phyloP scores from a whole-genome alignment of 345 rosid species.

The Salix udensis region DNA sequence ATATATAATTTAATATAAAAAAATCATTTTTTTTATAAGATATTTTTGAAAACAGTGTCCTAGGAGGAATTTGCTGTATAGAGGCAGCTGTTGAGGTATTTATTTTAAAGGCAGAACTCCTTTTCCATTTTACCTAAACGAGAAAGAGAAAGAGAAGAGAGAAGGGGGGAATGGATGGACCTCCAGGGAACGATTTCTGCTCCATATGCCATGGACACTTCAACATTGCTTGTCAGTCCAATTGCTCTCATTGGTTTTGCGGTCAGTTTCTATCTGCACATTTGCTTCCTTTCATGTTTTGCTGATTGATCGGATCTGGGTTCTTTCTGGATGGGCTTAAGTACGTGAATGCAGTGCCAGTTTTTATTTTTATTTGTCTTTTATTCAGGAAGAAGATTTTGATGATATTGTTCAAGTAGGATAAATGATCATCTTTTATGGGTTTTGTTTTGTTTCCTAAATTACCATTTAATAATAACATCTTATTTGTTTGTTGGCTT shows the following conservation, averaged over 20 bases:
- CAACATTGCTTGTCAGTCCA: slow-evolving; percentile 78
- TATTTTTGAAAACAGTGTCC: no score
- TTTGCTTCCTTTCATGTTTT: not conserved
- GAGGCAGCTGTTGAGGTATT: no score
- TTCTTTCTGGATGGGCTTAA: not conserved
- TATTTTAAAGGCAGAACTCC: not conserved
- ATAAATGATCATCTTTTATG: not conserved
- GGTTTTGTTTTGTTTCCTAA: not conserved
- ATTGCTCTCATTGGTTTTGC: slow-evolving; percentile 98
- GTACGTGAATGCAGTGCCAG: not conserved
- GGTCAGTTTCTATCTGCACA: slow-evolving; percentile 23
- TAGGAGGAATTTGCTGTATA: no score
- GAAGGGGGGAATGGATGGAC: slow-evolving; percentile 49
- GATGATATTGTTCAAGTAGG: not conserved
- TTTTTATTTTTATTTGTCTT: not conserved
- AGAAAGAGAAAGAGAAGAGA: not conserved
- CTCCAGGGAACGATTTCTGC: slow-evolving; percentile 67
- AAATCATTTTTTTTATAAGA: no score
- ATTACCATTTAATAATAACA: not conserved
- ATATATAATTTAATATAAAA: no score
- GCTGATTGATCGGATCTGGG: not conserved
- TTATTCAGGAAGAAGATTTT: not conserved
- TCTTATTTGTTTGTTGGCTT: not conserved
- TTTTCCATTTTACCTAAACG: not conserved
- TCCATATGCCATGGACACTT: slow-evolving; percentile 72